phyloP scores from a whole-genome alignment of 345 rosid genomes.

The Pistacia integerrima region DNA sequence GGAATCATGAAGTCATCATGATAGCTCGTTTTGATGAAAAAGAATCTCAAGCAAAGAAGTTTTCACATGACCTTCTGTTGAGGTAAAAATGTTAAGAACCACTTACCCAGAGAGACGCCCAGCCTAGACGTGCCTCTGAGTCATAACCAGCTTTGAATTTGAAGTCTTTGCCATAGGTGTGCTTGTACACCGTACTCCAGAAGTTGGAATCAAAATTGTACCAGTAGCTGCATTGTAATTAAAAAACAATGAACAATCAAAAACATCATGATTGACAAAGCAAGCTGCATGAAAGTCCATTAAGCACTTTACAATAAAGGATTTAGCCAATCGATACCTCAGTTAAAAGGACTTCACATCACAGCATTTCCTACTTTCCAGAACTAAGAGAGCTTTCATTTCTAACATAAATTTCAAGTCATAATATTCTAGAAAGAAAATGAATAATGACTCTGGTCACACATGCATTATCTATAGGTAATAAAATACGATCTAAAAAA shows the following conservation, averaged over 20 bases:
- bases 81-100: neutral
- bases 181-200: slow-evolving; percentile 97
- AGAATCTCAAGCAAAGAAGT: neutral
- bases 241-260: neutral
- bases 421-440: too few species aligned
- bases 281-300: neutral
- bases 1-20: neutral
- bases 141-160: slow-evolving; percentile 97
- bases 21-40: neutral
- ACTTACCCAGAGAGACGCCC: slow-evolving; percentile 98
- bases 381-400: neutral
- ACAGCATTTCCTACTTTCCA: neutral
- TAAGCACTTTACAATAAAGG: neutral
- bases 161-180: slow-evolving; percentile 78
- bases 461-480: slow-evolving; percentile 39
- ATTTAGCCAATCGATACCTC: neutral
- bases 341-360: neutral
- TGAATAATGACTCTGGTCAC: too few species aligned
- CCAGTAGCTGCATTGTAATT: slow-evolving; percentile 63
- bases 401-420: slow-evolving; percentile 25
- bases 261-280: neutral
- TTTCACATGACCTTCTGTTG: neutral
- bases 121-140: slow-evolving; percentile 80
- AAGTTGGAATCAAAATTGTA: slow-evolving; percentile 78
- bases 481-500: neutral